Conservation (phyloP, 306 rosid species). For the Crataegus laevigata region DNA sequence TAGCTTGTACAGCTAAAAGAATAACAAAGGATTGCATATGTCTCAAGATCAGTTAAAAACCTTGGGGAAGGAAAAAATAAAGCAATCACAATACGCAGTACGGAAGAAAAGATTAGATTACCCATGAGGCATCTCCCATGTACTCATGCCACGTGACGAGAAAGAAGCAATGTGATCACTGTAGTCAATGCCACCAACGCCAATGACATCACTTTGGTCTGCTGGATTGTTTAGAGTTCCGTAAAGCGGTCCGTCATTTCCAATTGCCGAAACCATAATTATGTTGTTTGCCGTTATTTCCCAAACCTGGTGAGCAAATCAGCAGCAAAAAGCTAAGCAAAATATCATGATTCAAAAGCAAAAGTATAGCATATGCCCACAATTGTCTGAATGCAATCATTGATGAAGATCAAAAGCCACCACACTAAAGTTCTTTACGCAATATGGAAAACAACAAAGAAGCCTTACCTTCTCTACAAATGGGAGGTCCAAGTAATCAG, state of each 20-base stretch:
- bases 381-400: neutral
- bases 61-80: neutral
- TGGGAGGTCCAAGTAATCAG: conserved; percentile 97
- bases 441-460: neutral
- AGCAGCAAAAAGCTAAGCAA: conserved; percentile 17
- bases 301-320: conserved; percentile 67
- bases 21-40: neutral
- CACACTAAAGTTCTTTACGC: neutral
- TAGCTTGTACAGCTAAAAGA: neutral
- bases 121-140: conserved; percentile 99
- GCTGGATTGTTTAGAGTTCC: conserved; percentile 98
- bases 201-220: conserved; percentile 92
- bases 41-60: neutral
- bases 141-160: conserved; percentile 99
- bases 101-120: conserved; percentile 14
- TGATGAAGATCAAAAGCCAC: neutral
- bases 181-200: conserved; percentile 97
- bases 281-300: conserved; percentile 94
- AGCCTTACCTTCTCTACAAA: conserved; percentile 81
- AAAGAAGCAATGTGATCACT: conserved; percentile 98
- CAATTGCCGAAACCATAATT: conserved; percentile 97
- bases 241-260: conserved; percentile 97
- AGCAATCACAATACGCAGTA: neutral
- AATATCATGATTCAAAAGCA: neutral
- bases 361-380: neutral